A percentile compares a stretch with the other conserved stretches of the same genome.
Evolutionary conservation across 352 stramenopile genomes (phyloP).

Genomic region (Elongisporangium undulatum): DNA sequence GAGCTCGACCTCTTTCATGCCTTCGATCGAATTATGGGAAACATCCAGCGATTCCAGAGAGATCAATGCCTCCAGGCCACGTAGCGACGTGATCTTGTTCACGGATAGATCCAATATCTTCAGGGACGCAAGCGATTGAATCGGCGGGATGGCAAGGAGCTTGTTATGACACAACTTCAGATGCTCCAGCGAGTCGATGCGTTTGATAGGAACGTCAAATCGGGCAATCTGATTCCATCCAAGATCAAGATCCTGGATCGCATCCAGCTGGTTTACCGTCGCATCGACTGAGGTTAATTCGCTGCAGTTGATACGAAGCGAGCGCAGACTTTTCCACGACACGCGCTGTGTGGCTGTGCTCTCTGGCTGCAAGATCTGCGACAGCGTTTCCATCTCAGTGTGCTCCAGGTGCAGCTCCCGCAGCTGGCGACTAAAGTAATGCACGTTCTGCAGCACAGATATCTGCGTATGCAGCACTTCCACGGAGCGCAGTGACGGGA

Average conservation of each 20-base stretch:
- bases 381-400: slow-evolving; percentile 37
- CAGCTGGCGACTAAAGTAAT: slow-evolving; percentile 68
- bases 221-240: slow-evolving; percentile 55
- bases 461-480: slow-evolving; percentile 54
- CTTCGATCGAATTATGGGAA: slow-evolving; percentile 58
- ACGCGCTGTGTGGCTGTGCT: neutral
- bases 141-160: slow-evolving; percentile 33
- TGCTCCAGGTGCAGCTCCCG: slow-evolving; percentile 68
- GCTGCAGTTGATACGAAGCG: slow-evolving; percentile 71
- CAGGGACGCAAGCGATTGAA: slow-evolving; percentile 32
- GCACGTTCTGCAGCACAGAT: slow-evolving; percentile 37
- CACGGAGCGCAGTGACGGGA: slow-evolving; percentile 62
- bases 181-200: slow-evolving; percentile 41
- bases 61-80: slow-evolving; percentile 39
- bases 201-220: slow-evolving; percentile 12
- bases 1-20: slow-evolving; percentile 54
- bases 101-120: slow-evolving; percentile 62
- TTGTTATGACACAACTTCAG: slow-evolving; percentile 74
- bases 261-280: slow-evolving; percentile 46
- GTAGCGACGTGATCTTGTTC: slow-evolving; percentile 53
- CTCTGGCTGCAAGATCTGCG: slow-evolving; percentile 34
- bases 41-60: slow-evolving; percentile 55
- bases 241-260: slow-evolving; percentile 46
- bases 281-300: slow-evolving; percentile 38
- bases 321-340: slow-evolving; percentile 43